These are phyloP conservation scores for Tranzscheliella williamsii DNA, from an alignment of 1,284 basidiomycete genomes.

Conservation along the genomic window DNA sequence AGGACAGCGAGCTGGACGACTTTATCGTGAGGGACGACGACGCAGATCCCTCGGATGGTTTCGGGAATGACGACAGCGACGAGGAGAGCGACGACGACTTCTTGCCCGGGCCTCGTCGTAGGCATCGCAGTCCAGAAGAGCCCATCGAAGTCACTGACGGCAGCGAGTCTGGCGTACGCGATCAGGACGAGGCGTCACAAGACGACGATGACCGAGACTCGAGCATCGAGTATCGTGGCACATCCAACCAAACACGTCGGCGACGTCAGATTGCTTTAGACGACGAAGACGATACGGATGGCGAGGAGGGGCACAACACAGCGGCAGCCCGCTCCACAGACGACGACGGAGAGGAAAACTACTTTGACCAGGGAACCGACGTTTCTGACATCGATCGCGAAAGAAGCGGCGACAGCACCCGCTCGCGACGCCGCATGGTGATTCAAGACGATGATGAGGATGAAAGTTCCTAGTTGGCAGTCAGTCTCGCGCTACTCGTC, in stretches of 20 bases:
- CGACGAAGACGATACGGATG: neutral
- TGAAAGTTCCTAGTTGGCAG: too few species aligned
- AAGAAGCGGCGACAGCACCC: neutral
- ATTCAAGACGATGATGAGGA: neutral
- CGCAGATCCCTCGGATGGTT: neutral
- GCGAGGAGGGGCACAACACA: neutral
- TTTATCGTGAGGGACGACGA: constrained; percentile 18
- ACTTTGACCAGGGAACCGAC: neutral
- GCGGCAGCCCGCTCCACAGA: neutral
- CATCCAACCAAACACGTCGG: neutral
- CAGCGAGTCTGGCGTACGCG: constrained; percentile 5
- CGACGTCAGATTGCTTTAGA: neutral
- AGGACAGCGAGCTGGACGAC: constrained; percentile 28
- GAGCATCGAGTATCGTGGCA: constrained; percentile 13
- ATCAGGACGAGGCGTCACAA: constrained; percentile 1
- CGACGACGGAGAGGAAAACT: neutral
- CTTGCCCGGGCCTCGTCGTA: constrained; percentile 20
- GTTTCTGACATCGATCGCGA: neutral
- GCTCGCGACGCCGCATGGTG: neutral
- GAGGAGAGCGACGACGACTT: constrained; percentile 26
- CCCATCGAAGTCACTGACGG: constrained; percentile 33
- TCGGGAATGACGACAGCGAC: neutral
- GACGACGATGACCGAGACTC: constrained; percentile 4
- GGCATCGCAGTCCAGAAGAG: neutral
- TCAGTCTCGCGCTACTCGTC: too few species aligned